Base-by-base conservation (phyloP, 1,139 yeast species). In the Meyerozyma elateridarum region DNA sequence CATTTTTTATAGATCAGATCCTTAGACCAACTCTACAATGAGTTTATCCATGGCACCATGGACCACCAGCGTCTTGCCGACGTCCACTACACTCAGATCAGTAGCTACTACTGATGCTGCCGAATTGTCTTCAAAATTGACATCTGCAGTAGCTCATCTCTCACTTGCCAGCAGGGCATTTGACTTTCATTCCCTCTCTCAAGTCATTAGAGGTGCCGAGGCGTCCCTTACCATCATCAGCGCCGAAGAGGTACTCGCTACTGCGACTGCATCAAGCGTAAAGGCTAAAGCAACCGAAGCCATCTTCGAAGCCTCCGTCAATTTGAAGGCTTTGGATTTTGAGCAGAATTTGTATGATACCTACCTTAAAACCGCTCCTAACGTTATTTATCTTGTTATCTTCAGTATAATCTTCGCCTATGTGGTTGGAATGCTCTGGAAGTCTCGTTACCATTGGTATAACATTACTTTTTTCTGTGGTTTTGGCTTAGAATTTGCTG, bases 361-460 rank as follows among this genome's bases (percentile, higher is more conserved):
- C 17, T 27, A 41, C 20, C 47, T 62, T 38, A 51, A 39, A 33
- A 38, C 48, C 7, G 55, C 60, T 7, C 59, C 61, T 8, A 64
- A 63, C 36, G 44, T 54, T 36, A 51, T 63, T 18, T 64, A 56
- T 38, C 39, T 61, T 15, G 44, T 47, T 4, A 35, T 60, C 4
- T 64, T 54, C 38, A 37, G 46, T 2, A 22, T 59, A 11, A 34
- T 56, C 20, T 54, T 58, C 39, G 21, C 48, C 5, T 60, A 44
- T 45, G 40, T 45, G 22, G 11, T 40, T 3, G 44, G 38, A 8
- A 57, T 63, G 64, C 8, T 49, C 11, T 34, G 36, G 31, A 53
- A 49, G 41, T 78, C 70, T 37, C 64, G 71, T 32, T 87, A 83
- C 49, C 80, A 80, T 72, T 87, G 95, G 94, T 79, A 76, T 52